Evolutionary conservation across 2,329 filamentous ascomycete genomes (phyloP).

Genomic region (Claviceps purpurea): DNA sequence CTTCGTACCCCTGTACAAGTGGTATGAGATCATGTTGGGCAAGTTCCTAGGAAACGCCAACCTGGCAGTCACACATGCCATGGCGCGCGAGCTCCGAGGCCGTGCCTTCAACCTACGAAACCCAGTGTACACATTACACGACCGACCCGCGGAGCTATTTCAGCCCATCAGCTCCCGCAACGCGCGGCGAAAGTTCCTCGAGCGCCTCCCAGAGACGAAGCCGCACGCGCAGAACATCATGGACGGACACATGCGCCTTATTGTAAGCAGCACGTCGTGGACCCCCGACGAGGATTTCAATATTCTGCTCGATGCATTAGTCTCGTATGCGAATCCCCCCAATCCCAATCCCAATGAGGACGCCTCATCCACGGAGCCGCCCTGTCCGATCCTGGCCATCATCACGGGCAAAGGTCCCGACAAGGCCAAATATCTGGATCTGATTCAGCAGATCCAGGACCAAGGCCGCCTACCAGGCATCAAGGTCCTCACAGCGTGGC

Average conservation of each 20-base stretch:
- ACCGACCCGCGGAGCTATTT: conserved; percentile 75
- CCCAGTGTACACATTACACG: conserved; percentile 63
- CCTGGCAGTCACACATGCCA: conserved; percentile 80
- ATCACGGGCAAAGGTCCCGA: conserved; percentile 92
- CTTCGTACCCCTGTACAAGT: conserved; percentile 62
- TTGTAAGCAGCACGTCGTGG: conserved; percentile 95
- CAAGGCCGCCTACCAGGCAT: conserved; percentile 54
- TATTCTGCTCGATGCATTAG: conserved; percentile 70
- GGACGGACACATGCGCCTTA: conserved; percentile 45
- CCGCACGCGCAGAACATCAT: conserved; percentile 45
- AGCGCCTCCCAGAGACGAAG: conserved; percentile 49
- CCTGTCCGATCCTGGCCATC: conserved; percentile 65
- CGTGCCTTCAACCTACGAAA: conserved; percentile 51
- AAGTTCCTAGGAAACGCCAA: conserved; percentile 55
- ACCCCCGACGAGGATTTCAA: conserved; percentile 93
- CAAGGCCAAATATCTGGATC: conserved; percentile 58
- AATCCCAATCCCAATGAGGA: conserved; percentile 11
- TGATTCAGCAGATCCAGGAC: conserved; percentile 47
- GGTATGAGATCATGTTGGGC: conserved; percentile 65
- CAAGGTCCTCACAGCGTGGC: conserved; percentile 68
- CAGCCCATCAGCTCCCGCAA: conserved; percentile 44
- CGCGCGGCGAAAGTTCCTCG: conserved; percentile 46
- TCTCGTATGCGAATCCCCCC: conserved; percentile 50
- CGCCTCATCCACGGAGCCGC: conserved; percentile 23
- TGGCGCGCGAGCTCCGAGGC: conserved; percentile 57